Evolutionary conservation across 1,284 basidiomycete species (phyloP).

Genomic region (Tetrapyrgos nigripes): DNA sequence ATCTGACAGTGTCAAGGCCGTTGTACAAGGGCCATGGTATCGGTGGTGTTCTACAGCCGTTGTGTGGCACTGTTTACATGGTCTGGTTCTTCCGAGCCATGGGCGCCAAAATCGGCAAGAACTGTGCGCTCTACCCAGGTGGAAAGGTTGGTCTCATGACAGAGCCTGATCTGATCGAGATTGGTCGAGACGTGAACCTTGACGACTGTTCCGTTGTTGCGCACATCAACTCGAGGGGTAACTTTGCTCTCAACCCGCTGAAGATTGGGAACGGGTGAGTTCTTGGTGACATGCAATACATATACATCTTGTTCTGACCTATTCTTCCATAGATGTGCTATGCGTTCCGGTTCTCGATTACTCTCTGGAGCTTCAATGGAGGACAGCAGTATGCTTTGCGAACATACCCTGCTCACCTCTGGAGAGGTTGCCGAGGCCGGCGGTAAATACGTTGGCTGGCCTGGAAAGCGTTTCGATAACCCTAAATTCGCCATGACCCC

Average conservation of each 20-base stretch:
- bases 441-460: slow-evolving; percentile 50
- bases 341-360: slow-evolving; percentile 53
- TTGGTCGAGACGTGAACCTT: slow-evolving; percentile 46
- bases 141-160: slow-evolving; percentile 49
- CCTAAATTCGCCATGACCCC: not conserved
- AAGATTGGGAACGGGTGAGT: slow-evolving; percentile 46
- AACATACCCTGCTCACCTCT: slow-evolving; percentile 53
- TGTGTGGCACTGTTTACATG: slow-evolving; percentile 46
- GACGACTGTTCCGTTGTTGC: slow-evolving; percentile 54
- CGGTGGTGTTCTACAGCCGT: slow-evolving; percentile 44
- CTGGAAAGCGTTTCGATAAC: slow-evolving; percentile 31
- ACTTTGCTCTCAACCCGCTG: slow-evolving; percentile 48
- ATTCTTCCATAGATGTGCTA: slow-evolving; percentile 38
- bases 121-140: slow-evolving; percentile 45
- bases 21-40: slow-evolving; percentile 46
- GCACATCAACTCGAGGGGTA: slow-evolving; percentile 52
- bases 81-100: slow-evolving; percentile 50
- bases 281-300: not conserved
- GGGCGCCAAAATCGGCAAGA: slow-evolving; percentile 49
- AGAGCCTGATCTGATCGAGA: slow-evolving; percentile 50
- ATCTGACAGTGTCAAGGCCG: slow-evolving; percentile 41
- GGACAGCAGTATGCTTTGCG: slow-evolving; percentile 51
- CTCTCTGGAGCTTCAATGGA: slow-evolving; percentile 58
- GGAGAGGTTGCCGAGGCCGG: slow-evolving; percentile 52
- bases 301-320: not conserved